Evolutionary conservation across 139 green algal species (phyloP), one percentile per base, ranked within the genome.

Genomic region (Haematococcus lacustris): DNA sequence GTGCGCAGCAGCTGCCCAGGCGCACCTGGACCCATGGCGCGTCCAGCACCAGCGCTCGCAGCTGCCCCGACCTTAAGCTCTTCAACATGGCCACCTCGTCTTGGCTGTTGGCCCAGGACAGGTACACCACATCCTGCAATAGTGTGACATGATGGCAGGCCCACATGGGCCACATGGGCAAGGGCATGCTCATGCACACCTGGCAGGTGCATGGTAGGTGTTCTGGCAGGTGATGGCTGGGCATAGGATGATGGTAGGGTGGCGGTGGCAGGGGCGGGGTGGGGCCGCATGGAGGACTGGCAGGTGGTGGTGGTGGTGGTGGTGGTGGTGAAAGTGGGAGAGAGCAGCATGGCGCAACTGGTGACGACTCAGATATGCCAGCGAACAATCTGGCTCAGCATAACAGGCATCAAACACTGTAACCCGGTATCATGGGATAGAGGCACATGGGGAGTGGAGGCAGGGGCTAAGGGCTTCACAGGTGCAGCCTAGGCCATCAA

Each of bases 1-100:
- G 47, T 21, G 13, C 13, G 47, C 47, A 57, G 21, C 21, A 13
- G 47, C 13, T 57, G 13, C 47, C 13, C 13, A 21, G 13, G 47
- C 47, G 13, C 47, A 57, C 47, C 47, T 57, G 23, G 57, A 68
- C 61, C 33, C 32, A 68, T 6, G 33, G 32, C 61, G 32, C 23
- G 61, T 68, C 61, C n/a, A 68, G 61, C n/a, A 68, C 30, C n/a
- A 68, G 61, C 33, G 61, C 61, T 25, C 41, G 40, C 30, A 68
- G 40, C 30, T 23, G 4, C 5, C 61, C 61, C 5, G 7, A 33
- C n/a, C 34, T 39, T 7, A 68, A 25, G 30, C 40, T 40, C 32
- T 41, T 39, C 33, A 68, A 47, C 61, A 68, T 68, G 33, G 33
- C 61, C 33, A 26, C n/a, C 61, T 68, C 61, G 61, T 68, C 61